phyloP scores from a whole-genome alignment of 2,329 filamentous ascomycete genomes.

The Talaromyces sp. region DNA sequence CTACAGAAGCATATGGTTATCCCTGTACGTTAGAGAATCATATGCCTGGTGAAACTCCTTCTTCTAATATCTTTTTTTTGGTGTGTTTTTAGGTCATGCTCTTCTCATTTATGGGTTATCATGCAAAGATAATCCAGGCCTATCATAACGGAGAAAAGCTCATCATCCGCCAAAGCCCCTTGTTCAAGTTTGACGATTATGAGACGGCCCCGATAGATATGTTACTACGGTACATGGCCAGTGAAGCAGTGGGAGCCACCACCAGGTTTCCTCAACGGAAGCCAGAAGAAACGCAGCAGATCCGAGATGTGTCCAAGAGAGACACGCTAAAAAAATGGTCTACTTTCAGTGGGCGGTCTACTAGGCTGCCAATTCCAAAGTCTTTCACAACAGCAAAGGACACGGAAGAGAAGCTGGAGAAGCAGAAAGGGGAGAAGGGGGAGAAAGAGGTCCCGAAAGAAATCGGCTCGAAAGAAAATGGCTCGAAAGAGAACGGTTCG shows the following conservation, averaged over 20 bases:
- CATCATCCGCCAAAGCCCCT: background rate
- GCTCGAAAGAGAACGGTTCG: too few relatives aligned
- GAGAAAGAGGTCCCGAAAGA: too few relatives aligned
- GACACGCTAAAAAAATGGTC: background rate
- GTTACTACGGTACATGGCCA: background rate
- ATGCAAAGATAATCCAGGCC: background rate
- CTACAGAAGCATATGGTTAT: background rate
- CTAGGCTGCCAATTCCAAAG: background rate
- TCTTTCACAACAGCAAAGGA: background rate
- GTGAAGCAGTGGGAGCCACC: background rate
- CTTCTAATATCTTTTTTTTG: background rate
- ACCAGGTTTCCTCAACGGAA: background rate
- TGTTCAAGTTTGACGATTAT: background rate
- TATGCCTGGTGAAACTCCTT: background rate
- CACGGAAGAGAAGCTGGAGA: background rate
- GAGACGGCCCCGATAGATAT: background rate
- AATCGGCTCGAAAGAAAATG: too few relatives aligned
- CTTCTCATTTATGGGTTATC: background rate
- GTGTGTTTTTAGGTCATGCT: too few relatives aligned
- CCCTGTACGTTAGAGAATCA: background rate
- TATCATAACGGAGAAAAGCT: background rate
- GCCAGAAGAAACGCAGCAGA: background rate
- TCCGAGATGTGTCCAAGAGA: background rate
- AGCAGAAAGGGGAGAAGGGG: background rate
- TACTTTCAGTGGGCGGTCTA: background rate